Evolutionary conservation across 331 rosid species (phyloP), one percentile per base, ranked within the genome.

Genomic region (Spiraea crenata): DNA sequence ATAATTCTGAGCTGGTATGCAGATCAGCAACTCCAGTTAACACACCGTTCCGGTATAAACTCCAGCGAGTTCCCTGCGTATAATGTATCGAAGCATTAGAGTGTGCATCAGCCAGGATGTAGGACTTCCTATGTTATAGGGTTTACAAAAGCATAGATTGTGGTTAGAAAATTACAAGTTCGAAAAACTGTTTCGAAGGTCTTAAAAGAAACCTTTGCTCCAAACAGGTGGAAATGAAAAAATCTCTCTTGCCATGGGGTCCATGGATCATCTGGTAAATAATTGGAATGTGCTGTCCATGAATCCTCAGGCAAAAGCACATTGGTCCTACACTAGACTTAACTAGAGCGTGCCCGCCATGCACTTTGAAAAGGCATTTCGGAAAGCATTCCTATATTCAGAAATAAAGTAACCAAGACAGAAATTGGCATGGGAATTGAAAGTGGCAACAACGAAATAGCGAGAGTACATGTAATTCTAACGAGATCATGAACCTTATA

Each of bases 381-480:
- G 45, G 49, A 68, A 63, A 13, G 63, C 20, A 44, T 31, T 82
- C 73, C 54, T 17, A 11, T 39, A 39, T 46, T 20, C 49, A 67
- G 74, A 62, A 64, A 71, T 4, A 64, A 7, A 25, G 72, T 39
- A 50, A 80, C 79, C 66, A 46, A 70, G 68, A 67, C 12, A 35
- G 13, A 11, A 40, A 66, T 20, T 64, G 72, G 70, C 76, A 78
- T 46, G 41, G 47, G 41, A 44, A 45, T 7, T 25, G 60, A 34
- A 56, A 67, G 41, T 9, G 57, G 64, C 48, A 59, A 25, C 10
- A 58, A 16, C 16, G 13, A 49, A 63, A 59, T 1, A 9, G 10
- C n/a, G 58, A 58, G 19, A 47, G 52, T 45, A 45, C 3, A 2
- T 3, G 15, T 5, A 11, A 45, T 45, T 45, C 49, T 45, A 9